Evolutionary conservation across 768 basidiomycete genomes (phyloP).

Genomic region (Rhizopogon rudus): DNA sequence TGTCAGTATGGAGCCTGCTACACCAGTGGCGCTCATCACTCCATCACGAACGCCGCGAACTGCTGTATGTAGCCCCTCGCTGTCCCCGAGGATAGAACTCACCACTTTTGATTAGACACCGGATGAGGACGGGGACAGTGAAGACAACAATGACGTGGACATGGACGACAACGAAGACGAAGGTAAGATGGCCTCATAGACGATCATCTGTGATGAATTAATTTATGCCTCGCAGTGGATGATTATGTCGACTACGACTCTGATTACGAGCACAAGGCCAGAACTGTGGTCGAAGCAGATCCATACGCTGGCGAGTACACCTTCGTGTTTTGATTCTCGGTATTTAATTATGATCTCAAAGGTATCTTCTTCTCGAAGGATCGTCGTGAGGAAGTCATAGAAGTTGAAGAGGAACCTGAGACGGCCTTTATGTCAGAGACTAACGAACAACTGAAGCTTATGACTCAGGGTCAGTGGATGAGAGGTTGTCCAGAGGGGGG

Average conservation of each 20-base stretch:
- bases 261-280: conserved; percentile 54
- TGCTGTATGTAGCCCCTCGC: conserved; percentile 13
- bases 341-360: conserved; percentile 22
- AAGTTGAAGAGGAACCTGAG: conserved; percentile 80
- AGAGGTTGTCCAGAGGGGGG: conserved; percentile 92
- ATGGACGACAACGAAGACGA: conserved; percentile 50
- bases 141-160: conserved; percentile 44
- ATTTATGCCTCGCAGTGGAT: conserved; percentile 29
- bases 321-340: conserved; percentile 2
- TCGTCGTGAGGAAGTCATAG: conserved; percentile 85
- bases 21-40: conserved; percentile 19
- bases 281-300: conserved; percentile 59
- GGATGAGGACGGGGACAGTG: conserved; percentile 41
- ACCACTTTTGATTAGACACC: conserved; percentile 43
- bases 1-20: conserved; percentile 37
- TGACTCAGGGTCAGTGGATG: conserved; percentile 96
- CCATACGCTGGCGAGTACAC: conserved; percentile 72
- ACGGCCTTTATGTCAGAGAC: conserved; percentile 35
- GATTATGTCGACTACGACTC: conserved; percentile 81
- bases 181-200: conserved; percentile 23
- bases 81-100: not conserved
- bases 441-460: conserved; percentile 51
- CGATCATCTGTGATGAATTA: not conserved
- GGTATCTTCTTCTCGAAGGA: conserved; percentile 96
- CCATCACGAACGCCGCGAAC: conserved; percentile 22